phyloP scores from a whole-genome alignment of 441 rosid genomes.

The Erodium moschatum region DNA sequence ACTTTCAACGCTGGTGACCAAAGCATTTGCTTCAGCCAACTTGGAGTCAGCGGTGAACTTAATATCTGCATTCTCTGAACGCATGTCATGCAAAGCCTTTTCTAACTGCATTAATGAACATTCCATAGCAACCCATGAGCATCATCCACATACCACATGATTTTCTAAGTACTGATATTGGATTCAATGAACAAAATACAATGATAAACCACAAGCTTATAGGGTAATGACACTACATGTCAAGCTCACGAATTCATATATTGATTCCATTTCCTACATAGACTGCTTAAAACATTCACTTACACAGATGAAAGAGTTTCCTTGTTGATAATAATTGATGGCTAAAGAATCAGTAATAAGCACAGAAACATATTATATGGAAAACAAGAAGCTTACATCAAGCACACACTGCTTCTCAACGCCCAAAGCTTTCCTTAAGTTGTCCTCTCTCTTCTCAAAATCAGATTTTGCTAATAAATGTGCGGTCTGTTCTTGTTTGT shows the following conservation, averaged over 20 bases:
- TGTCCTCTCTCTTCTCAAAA: constrained; percentile 75
- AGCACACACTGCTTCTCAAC: constrained; percentile 82
- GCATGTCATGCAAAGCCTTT: constrained; percentile 75
- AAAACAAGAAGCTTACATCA: constrained; percentile 50
- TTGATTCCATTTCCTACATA: neutral
- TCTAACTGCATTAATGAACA: constrained; percentile 50
- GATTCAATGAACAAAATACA: constrained; percentile 1
- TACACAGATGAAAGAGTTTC: neutral
- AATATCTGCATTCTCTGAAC: constrained; percentile 74
- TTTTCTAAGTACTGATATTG: neutral
- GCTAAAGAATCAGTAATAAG: neutral
- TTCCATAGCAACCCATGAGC: constrained; percentile 14
- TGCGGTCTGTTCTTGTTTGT: constrained; percentile 62
- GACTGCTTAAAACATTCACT: neutral
- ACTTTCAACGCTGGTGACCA: constrained; percentile 63
- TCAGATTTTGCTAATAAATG: constrained; percentile 60
- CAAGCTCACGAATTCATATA: neutral
- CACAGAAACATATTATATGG: constrained; percentile 1
- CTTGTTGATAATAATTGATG: neutral
- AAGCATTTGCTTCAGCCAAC: constrained; percentile 78
- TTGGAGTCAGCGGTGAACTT: constrained; percentile 86
- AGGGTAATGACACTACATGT: neutral
- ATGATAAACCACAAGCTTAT: constrained; percentile 3
- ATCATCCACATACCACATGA: constrained; percentile 2
- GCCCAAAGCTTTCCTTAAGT: constrained; percentile 73